These are phyloP conservation scores for Lactarius vividus DNA, from an alignment of 768 basidiomycete genomes.

Conservation along the genomic window DNA sequence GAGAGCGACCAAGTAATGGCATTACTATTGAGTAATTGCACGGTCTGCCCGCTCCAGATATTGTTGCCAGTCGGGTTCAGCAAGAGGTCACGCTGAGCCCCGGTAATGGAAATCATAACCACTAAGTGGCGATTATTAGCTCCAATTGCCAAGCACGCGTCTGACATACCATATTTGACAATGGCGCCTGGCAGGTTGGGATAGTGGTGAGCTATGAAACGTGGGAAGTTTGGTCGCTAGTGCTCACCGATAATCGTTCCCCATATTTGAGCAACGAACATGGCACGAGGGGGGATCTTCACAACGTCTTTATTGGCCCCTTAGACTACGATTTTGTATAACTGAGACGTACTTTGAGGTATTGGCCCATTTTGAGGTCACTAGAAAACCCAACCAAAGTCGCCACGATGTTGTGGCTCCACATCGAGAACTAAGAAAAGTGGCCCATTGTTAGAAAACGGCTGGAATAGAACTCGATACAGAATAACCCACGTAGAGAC, in stretches of 20 bases:
- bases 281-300: constrained; percentile 65
- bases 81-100: constrained; percentile 52
- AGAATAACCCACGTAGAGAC: constrained; percentile 50
- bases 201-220: not conserved
- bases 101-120: constrained; percentile 57
- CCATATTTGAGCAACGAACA: constrained; percentile 63
- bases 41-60: too few relatives aligned
- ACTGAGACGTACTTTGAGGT: constrained; percentile 32
- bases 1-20: too few relatives aligned
- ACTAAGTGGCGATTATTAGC: constrained; percentile 33
- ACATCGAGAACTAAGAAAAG: constrained; percentile 56
- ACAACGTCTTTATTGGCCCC: constrained; percentile 25
- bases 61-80: too few relatives aligned
- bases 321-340: not conserved
- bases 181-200: constrained; percentile 29
- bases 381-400: constrained; percentile 52
- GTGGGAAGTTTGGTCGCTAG: not conserved
- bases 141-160: constrained; percentile 28
- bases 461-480: not conserved
- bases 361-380: constrained; percentile 55
- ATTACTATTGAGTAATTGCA: too few relatives aligned
- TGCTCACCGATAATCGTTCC: constrained; percentile 53
- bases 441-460: not conserved
- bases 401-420: constrained; percentile 59
- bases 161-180: constrained; percentile 38